Evolutionary conservation across 2,329 filamentous ascomycete genomes (phyloP).

Genomic region (Colletotrichum higginsianum): DNA sequence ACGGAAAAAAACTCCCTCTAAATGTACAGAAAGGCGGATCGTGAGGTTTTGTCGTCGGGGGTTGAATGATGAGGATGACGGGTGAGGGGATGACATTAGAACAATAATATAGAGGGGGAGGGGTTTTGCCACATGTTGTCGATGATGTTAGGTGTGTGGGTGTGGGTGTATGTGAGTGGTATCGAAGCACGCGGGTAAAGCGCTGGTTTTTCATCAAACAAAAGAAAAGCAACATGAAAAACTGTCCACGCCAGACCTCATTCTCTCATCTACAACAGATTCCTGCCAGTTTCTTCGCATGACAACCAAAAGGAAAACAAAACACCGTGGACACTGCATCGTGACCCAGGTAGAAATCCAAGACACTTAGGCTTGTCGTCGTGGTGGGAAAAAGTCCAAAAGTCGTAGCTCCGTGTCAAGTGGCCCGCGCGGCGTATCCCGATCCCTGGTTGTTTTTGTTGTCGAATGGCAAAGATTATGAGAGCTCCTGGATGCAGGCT

Average conservation of each 20-base stretch:
- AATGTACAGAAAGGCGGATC: conserved; percentile 43
- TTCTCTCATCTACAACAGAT: conserved; percentile 24
- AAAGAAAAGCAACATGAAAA: conserved; percentile 6
- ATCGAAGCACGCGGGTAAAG: conserved; percentile 26
- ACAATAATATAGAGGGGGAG: conserved; percentile 42
- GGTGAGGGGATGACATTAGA: conserved; percentile 41
- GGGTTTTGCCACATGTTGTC: conserved; percentile 33
- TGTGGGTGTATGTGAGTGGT: conserved; percentile 16
- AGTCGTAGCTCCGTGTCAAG: conserved; percentile 7
- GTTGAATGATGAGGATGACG: not conserved
- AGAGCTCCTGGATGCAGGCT: conserved; percentile 56
- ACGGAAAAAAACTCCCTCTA: conserved; percentile 40
- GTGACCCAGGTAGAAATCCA: not conserved
- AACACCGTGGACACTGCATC: conserved; percentile 26
- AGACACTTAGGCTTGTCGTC: conserved; percentile 4
- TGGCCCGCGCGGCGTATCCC: conserved; percentile 7
- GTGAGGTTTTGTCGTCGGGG: conserved; percentile 19
- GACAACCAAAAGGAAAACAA: conserved; percentile 26
- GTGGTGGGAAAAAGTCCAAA: not conserved
- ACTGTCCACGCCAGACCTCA: conserved; percentile 22
- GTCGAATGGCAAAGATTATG: conserved; percentile 43
- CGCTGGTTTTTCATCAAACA: conserved; percentile 31
- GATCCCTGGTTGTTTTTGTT: conserved; percentile 17
- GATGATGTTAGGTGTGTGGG: conserved; percentile 10
- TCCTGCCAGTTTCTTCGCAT: not conserved